Evolutionary conservation across 139 green algal genomes (phyloP).

Genomic region (Spirogloea muscicola): DNA sequence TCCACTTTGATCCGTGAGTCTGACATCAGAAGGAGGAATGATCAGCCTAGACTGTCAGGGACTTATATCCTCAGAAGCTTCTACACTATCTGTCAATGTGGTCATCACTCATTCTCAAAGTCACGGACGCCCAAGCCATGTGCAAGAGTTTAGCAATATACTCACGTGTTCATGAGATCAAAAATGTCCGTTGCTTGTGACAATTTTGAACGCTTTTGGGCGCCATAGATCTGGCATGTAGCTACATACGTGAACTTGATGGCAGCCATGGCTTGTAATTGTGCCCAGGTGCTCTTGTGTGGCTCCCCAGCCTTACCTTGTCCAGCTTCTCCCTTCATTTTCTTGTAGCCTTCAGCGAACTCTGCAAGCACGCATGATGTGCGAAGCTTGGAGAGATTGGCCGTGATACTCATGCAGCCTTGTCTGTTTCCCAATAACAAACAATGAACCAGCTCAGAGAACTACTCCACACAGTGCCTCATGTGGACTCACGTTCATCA

Average conservation of each 20-base stretch:
- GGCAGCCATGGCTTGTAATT: conserved; percentile 58
- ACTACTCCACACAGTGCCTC: neutral
- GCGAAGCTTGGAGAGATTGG: neutral
- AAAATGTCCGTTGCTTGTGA: conserved; percentile 16
- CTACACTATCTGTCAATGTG: neutral
- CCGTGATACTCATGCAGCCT: no score
- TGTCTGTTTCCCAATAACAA: no score
- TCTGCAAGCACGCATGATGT: neutral
- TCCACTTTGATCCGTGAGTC: neutral
- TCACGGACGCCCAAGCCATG: neutral
- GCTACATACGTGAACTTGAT: conserved; percentile 77
- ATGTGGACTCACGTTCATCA: conserved; percentile 7
- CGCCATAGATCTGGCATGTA: conserved; percentile 62
- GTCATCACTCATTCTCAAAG: neutral
- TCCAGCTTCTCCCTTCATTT: neutral
- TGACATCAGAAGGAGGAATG: neutral
- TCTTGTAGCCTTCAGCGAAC: conserved; percentile 3
- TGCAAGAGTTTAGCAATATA: neutral
- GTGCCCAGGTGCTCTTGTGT: neutral
- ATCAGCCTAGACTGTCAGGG: neutral
- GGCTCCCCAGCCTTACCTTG: neutral
- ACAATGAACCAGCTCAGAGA: neutral
- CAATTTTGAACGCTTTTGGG: conserved; percentile 27
- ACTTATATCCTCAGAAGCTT: no score
- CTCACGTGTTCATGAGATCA: conserved; percentile 32